Base-by-base conservation (phyloP, 768 basidiomycete genomes). In the Rhodotorula paludigena region DNA sequence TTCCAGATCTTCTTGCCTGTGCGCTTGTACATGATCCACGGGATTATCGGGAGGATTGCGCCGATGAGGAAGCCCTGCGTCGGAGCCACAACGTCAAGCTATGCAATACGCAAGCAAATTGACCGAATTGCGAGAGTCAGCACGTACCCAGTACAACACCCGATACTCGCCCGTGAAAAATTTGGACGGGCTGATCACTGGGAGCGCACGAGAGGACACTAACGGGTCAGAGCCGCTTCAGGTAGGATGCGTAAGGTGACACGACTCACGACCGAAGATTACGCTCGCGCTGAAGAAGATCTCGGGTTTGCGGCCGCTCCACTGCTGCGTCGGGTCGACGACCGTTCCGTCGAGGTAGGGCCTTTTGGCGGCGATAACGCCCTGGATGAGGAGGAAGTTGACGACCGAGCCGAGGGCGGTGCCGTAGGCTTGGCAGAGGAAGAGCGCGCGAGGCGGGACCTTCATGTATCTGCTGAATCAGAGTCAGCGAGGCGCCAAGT, bases 111-210 rank as follows among this genome's bases (percentile, higher is more conserved):
- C n/a, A n/a, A n/a, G n/a, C n/a, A n/a, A n/a, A n/a, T n/a, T n/a
- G n/a, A n/a, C n/a, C n/a, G n/a, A n/a, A n/a, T n/a, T n/a, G n/a
- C n/a, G n/a, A n/a, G n/a, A n/a, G n/a, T n/a, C n/a, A n/a, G n/a
- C n/a, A 57, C 69, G n/a, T 25, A 66, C 69, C 63, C 66, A 69
- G 60, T 75, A 74, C 21, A 76, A 51, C 6, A 61, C 59, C 21
- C 52, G 38, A 61, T 78, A 78, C 55, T 76, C 69, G 28, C 75
- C 77, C 1, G 49, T 42, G 60, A 78, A 78, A 72, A 78, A 78
- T 20, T 48, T 41, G 41, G 41, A 55, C 1, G 56, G 72, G 67
- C 59, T 33, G 16, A 32, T 36, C 25, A 38, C 25, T 49, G 6
- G 9, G 30, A 25, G 18, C 25, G 28, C 48, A n/a, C 8, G 11